Percentiles rank a stretch among this genome's conserved stretches.
These are phyloP conservation scores for Eragrostis tef DNA, from an alignment of 202 grass and related monocot genomes.

Conservation along the genomic window DNA sequence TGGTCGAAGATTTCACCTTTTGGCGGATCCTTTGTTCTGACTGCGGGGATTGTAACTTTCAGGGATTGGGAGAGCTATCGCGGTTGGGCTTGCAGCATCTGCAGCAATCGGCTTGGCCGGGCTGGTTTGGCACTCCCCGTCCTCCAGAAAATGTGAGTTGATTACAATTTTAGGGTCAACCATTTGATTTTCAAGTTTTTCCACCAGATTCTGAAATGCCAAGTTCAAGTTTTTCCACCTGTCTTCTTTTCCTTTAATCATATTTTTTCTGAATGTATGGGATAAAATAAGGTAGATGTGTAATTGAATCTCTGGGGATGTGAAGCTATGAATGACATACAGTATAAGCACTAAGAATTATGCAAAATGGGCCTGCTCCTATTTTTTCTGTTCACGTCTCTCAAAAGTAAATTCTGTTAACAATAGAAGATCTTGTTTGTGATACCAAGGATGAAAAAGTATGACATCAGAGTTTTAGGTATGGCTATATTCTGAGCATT, in stretches of 20 bases:
- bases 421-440: too few species aligned
- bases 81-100: constrained; percentile 56
- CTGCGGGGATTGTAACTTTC: constrained; percentile 33
- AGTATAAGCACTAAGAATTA: neutral
- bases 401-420: too few species aligned
- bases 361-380: neutral
- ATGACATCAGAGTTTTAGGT: too few species aligned
- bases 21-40: constrained; percentile 25
- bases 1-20: neutral
- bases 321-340: neutral
- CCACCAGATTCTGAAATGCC: neutral
- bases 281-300: neutral
- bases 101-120: constrained; percentile 60
- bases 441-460: too few species aligned
- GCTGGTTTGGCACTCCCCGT: constrained; percentile 59
- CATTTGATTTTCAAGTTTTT: neutral
- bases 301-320: neutral
- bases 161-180: neutral
- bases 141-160: constrained; percentile 64
- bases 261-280: neutral
- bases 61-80: constrained; percentile 59
- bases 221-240: neutral
- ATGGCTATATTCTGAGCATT: too few species aligned
- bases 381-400: too few species aligned
- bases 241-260: neutral